Percentiles rank a stretch among this genome's conserved stretches.
These are phyloP conservation scores for Alternaria gansuensis DNA, from an alignment of 2,329 filamentous ascomycete genomes.

Conservation along the genomic window DNA sequence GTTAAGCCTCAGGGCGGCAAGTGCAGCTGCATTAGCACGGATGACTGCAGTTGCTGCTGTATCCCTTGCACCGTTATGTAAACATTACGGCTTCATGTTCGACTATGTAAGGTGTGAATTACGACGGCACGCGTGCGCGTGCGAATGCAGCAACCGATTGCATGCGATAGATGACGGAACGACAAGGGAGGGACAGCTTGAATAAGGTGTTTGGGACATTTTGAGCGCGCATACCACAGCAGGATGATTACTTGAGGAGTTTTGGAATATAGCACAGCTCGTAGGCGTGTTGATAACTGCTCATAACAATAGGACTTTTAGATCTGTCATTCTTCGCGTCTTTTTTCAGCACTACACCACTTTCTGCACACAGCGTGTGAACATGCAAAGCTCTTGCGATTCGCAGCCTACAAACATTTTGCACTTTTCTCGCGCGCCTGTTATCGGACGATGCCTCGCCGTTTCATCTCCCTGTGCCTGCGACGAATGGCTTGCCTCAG, in stretches of 20 bases:
- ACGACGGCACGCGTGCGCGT: neutral
- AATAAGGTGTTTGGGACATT: conserved; percentile 1
- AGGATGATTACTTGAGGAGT: neutral
- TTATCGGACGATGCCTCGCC: neutral
- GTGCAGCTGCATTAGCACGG: conserved; percentile 42
- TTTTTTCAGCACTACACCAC: too few relatives aligned
- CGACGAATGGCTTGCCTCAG: conserved; percentile 4
- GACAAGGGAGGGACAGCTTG: neutral
- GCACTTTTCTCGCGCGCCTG: neutral
- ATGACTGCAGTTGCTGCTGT: conserved; percentile 48
- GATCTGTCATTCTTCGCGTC: neutral
- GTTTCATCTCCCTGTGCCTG: neutral
- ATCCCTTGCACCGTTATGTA: conserved; percentile 53
- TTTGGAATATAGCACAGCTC: neutral
- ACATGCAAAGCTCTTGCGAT: neutral
- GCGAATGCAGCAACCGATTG: neutral
- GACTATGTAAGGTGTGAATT: too few relatives aligned
- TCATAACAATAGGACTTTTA: conserved; percentile 4
- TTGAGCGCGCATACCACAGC: conserved; percentile 7
- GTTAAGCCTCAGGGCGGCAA: conserved; percentile 48
- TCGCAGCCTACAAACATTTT: neutral
- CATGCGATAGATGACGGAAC: neutral
- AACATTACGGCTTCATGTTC: conserved; percentile 2
- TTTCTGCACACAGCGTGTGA: neutral
- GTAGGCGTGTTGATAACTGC: neutral